These are phyloP conservation scores for Penicillium olsonii DNA, from an alignment of 2,329 filamentous ascomycete genomes.

Conservation along the genomic window DNA sequence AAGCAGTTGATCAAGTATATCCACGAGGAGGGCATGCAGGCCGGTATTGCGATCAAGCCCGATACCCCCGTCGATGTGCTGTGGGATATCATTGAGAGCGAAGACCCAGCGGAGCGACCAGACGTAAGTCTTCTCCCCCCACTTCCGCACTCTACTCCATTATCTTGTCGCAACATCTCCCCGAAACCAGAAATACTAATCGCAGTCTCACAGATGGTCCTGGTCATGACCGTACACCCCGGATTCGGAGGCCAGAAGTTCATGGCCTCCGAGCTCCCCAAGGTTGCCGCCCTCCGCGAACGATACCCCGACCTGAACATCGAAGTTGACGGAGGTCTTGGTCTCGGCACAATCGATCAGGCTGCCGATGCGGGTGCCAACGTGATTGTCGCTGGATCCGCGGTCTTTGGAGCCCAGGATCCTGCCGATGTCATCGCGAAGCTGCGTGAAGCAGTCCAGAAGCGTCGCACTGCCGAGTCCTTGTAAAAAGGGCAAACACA, in stretches of 20 bases:
- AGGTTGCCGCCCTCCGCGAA: constrained; percentile 79
- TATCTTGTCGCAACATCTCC: neutral
- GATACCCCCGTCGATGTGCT: constrained; percentile 87
- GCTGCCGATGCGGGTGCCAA: constrained; percentile 95
- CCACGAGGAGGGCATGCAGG: constrained; percentile 82
- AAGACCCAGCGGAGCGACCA: constrained; percentile 72
- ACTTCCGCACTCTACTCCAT: neutral
- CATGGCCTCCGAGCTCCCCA: constrained; percentile 93
- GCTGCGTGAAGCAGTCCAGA: constrained; percentile 77
- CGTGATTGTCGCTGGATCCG: constrained; percentile 95
- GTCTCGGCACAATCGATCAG: constrained; percentile 84
- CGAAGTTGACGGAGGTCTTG: constrained; percentile 92
- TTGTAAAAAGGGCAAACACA: constrained; percentile 8
- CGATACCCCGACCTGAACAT: constrained; percentile 93
- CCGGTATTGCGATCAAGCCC: constrained; percentile 94
- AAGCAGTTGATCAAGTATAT: constrained; percentile 87
- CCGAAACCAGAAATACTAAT: constrained; percentile 10
- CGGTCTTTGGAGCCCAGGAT: constrained; percentile 90
- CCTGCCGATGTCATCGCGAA: constrained; percentile 83
- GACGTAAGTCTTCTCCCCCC: constrained; percentile 65
- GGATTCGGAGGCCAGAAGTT: constrained; percentile 98
- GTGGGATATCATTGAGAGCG: constrained; percentile 80
- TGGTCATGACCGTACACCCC: constrained; percentile 97
- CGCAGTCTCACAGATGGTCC: constrained; percentile 72
- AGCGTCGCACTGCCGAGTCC: constrained; percentile 39